Percentiles rank a stretch among this genome's conserved stretches.
Conservation (phyloP, 495 filamentous ascomycete genomes). For the Hypoxylon rickii region DNA sequence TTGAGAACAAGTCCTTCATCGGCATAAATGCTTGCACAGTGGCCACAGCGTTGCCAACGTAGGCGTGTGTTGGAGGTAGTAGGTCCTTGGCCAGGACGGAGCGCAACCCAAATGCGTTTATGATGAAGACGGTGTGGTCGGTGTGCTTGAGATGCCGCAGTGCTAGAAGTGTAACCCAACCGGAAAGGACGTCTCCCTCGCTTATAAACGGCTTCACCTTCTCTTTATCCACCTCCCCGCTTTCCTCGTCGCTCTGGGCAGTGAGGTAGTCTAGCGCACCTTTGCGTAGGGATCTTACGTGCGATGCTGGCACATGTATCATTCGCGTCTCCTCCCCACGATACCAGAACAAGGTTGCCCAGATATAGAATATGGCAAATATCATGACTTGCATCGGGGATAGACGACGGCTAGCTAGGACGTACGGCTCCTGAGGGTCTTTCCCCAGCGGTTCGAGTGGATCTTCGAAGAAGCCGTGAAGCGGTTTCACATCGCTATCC, state of each 20-base stretch:
- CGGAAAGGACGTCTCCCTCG: conserved; percentile 48
- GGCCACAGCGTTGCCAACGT: conserved; percentile 39
- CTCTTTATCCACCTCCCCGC: neutral
- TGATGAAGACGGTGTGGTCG: conserved; percentile 33
- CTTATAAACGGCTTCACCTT: conserved; percentile 46
- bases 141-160: conserved; percentile 12
- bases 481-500: conserved; percentile 44
- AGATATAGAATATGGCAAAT: conserved; percentile 38
- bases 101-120: conserved; percentile 42
- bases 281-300: conserved; percentile 33
- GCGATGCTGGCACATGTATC: conserved; percentile 39
- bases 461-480: conserved; percentile 40
- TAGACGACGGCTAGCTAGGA: conserved; percentile 31
- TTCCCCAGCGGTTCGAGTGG: conserved; percentile 28
- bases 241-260: conserved; percentile 27
- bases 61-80: conserved; percentile 35
- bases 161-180: conserved; percentile 41
- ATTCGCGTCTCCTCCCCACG: conserved; percentile 43
- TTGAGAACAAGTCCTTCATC: conserved; percentile 40
- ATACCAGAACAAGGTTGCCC: conserved; percentile 31
- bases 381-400: conserved; percentile 28
- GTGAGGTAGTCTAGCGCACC: conserved; percentile 29
- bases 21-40: conserved; percentile 38
- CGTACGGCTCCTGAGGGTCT: conserved; percentile 24
- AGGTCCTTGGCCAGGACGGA: conserved; percentile 28